Evolutionary conservation across 83 land plant species (phyloP), one percentile per base, ranked within the genome.

Genomic region (Isoetes engelmannii): DNA sequence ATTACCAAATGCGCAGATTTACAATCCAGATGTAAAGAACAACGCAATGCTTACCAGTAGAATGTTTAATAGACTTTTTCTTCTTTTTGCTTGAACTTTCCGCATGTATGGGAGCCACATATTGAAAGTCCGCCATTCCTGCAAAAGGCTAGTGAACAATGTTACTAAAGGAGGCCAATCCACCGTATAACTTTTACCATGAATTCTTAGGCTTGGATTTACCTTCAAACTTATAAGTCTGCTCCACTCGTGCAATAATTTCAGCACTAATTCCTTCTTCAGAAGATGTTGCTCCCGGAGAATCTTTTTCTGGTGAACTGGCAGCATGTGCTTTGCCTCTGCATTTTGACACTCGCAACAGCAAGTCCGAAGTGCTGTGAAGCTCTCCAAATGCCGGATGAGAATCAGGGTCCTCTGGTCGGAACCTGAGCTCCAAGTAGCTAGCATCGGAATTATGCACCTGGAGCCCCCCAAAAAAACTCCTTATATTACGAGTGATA

Each of bases 41-140:
- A 28, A 28, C 37, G 37, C 37, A 28, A 28, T 28, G 37, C 2
- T 28, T 28, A 28, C 37, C 37, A 28, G 37, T 28, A 28, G 37
- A 28, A 12, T 18, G 62, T 59, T 59, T 58, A 59, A 5, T 56
- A 21, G 7, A 45, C 48, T 54, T 51, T 45, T 81, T 76, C 79
- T 87, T 85, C 71, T 71, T 84, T 57, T 74, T 77, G 44, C 63
- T 80, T 4, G 83, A 51, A 61, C 63, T 77, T 60, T 86, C 85
- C 6, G 94, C 96, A 80, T 90, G 96, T 49, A 86, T 81, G 42
- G 92, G 51, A 60, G 86, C 64, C 62, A 94, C 88, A 77, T 94
- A 83, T 64, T 94, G 98, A 73, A 90, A 94, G 70, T 94, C 98
- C 37, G 74, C 90, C 97, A 94, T 90, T 8, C 98, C 98, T 92